Evolutionary conservation across 768 basidiomycete species (phyloP), one percentile per base, ranked within the genome.

Genomic region (Trametes gibbosa): DNA sequence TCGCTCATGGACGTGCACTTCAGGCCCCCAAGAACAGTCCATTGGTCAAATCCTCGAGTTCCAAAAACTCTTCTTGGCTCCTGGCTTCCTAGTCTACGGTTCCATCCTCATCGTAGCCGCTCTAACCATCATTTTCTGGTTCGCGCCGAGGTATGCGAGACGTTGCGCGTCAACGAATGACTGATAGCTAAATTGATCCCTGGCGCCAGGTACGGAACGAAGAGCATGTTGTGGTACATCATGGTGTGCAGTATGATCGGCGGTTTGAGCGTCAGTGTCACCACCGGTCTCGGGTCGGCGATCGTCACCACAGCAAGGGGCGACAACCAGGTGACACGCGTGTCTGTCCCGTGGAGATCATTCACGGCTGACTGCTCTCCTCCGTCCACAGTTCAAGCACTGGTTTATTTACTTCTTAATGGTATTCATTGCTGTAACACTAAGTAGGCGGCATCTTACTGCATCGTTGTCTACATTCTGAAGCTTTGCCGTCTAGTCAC

Each of bases 211-310:
- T 92, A 90, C 69, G 95, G 96, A 50, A 93, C 89, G 74, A 85
- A 85, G 75, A 91, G 85, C 68, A 97, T 98, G 96, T 73, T 98
- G 52, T 93, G 91, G 90, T 92, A 96, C 72, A 95, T 98, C 63
- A 78, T 81, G 41, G 91, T 99, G 45, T 99, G 97, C 74, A 92
- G 89, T 63, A 87, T 98, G 82, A 98, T 99, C 68, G 97, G 97
- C 17, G 97, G 97, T 0, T 87, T 96, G 48, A 91, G 89, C 57
- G 93, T 96, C 64, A 92, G 90, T 66, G 95, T 96, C 54, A 96
- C 95, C 14, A 95, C 93, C 32, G 96, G 97, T 34, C 81, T 98
- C 37, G 95, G 97, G 45, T 79, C 92, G 42, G 89, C 94, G 21
- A 97, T 98, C 66, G 87, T 99, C 25, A 86, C 89, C 49, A 84